A percentile compares a stretch with the other conserved stretches of the same genome.
phyloP scores from a whole-genome alignment of 2,329 filamentous ascomycete genomes.

The Fusarium guadeloupense region DNA sequence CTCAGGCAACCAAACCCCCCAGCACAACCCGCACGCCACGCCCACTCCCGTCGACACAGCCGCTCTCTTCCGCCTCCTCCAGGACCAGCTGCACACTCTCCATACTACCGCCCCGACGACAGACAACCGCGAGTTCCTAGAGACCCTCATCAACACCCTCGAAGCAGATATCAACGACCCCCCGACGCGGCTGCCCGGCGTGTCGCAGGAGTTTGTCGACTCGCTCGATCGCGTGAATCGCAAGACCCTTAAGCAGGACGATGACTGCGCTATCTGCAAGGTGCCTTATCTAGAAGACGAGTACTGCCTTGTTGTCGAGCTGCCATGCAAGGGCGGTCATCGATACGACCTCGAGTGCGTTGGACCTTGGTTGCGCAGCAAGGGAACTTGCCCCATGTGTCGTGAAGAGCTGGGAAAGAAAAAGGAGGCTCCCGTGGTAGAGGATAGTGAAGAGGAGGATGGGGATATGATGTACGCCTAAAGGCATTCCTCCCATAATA shows the following conservation, averaged over 20 bases:
- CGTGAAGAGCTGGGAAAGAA: slow-evolving; percentile 68
- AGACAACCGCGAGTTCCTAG: slow-evolving; percentile 61
- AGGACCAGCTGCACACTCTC: slow-evolving; percentile 65
- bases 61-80: slow-evolving; percentile 66
- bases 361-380: slow-evolving; percentile 70
- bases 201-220: slow-evolving; percentile 68
- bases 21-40: slow-evolving; percentile 65
- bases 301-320: slow-evolving; percentile 70
- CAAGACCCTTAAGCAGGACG: slow-evolving; percentile 60
- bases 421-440: slow-evolving; percentile 55
- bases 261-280: slow-evolving; percentile 70
- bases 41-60: slow-evolving; percentile 68
- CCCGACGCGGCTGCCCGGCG: slow-evolving; percentile 62
- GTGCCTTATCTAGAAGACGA: slow-evolving; percentile 69
- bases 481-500: slow-evolving; percentile 10
- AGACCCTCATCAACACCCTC: slow-evolving; percentile 57
- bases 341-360: slow-evolving; percentile 74
- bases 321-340: slow-evolving; percentile 68
- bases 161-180: slow-evolving; percentile 62
- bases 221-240: slow-evolving; percentile 65
- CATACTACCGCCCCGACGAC: slow-evolving; percentile 58
- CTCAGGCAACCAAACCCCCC: slow-evolving; percentile 46
- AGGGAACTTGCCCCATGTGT: slow-evolving; percentile 72
- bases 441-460: slow-evolving; percentile 62
- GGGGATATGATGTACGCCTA: slow-evolving; percentile 58